These are phyloP conservation scores for Mortierella sp. DNA, from an alignment of 371 early-diverging fungal genomes.

Conservation along the genomic window DNA sequence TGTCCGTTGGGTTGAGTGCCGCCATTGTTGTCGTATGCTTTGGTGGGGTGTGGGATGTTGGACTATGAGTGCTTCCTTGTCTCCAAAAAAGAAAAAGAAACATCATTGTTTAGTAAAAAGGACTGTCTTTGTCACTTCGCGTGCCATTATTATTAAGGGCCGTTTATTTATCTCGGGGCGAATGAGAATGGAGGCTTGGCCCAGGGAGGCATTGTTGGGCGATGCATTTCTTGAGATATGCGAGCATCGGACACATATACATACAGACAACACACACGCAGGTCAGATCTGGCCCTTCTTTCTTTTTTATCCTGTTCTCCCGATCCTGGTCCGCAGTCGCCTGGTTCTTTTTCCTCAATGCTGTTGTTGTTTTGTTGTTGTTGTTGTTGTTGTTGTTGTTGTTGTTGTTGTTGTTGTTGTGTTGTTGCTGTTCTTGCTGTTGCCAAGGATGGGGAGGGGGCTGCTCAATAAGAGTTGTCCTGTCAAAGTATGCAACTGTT, in stretches of 20 bases:
- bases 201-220: background rate
- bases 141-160: background rate
- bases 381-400: background rate
- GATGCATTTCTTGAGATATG: background rate
- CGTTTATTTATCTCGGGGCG: background rate
- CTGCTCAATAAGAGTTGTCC: no score
- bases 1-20: slow-evolving; percentile 38
- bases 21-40: background rate
- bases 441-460: no score
- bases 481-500: no score
- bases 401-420: background rate
- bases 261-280: background rate
- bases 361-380: background rate
- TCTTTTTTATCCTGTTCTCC: background rate
- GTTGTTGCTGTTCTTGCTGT: no score
- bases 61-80: background rate
- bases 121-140: no score
- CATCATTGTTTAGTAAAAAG: background rate
- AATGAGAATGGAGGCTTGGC: background rate
- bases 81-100: background rate
- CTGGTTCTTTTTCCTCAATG: no score
- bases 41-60: background rate
- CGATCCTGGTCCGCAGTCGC: no score
- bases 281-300: background rate
- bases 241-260: no score